Base-by-base conservation (phyloP, 179 eudicot species). In the Beta macrorhiza region DNA sequence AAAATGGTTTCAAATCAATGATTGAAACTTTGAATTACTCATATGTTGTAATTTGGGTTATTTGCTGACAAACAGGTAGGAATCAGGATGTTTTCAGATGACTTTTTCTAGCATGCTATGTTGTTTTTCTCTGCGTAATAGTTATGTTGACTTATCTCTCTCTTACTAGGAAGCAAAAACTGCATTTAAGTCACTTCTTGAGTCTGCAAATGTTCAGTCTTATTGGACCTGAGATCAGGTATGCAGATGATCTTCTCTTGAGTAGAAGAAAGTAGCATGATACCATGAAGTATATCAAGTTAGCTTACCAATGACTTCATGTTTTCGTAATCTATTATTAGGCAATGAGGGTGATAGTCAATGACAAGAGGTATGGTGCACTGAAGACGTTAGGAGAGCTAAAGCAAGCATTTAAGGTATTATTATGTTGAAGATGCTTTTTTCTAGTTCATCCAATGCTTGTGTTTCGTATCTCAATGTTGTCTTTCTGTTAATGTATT, bases 151-250 rank as follows among this genome's bases (percentile, higher is more conserved):
- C 72, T 22, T 52, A 55, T 79, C 69, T 74, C 72, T 57, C 16
- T 57, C 9, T 67, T 51, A 37, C n/a, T 84, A 96, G 99, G 99
- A 96, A 87, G 99, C 99, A 25, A 94, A 92, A 88, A 85, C 69
- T 83, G 97, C 97, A 56, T 96, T 96, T 83, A 96, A 96, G 86
- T 87, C 92, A 67, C 91, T 96, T 69, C 83, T 96, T 77, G 99
- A 96, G 88, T 89, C 93, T 68, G 90, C 91, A 74, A 94, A 94
- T 89, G 99, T 96, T 67, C 96, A 91, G 79, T 90, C 98, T 82
- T 95, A 91, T 85, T 96, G 99, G 99, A 90, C 80, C 42, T 96
- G 99, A 98, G 99, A 96, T 87, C 99, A 96, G 98, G 99, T 94
- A 85, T 44, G 67, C 17, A 22, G 10, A 55, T 45, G 15, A 11